Evolutionary conservation across 768 basidiomycete genomes (phyloP).

Genomic region (Termitomyces eurrhizus): DNA sequence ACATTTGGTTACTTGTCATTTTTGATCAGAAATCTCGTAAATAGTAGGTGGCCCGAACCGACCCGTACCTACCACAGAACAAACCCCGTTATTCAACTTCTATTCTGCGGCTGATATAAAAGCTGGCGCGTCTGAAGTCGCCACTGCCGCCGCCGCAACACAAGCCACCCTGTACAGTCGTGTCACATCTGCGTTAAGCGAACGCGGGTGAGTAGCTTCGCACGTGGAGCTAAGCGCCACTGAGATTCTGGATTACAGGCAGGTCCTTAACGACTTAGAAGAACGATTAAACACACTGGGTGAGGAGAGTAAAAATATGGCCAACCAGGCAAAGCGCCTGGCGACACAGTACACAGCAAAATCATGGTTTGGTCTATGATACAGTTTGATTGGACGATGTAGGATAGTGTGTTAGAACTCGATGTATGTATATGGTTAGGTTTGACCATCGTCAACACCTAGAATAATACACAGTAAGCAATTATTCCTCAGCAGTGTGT

Average conservation of each 20-base stretch:
- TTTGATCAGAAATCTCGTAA: not conserved
- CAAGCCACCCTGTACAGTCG: constrained; percentile 41
- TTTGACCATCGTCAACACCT: too few species aligned
- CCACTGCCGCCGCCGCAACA: constrained; percentile 20
- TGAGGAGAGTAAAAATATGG: constrained; percentile 63
- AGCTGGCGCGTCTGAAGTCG: constrained; percentile 14
- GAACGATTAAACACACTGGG: constrained; percentile 62
- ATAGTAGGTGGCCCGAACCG: constrained; percentile 66
- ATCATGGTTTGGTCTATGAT: constrained; percentile 56
- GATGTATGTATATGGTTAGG: too few species aligned
- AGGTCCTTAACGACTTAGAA: constrained; percentile 58
- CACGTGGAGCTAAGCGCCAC: not conserved
- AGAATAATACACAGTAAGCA: too few species aligned
- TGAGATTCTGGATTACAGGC: constrained; percentile 31
- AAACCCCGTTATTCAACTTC: not conserved
- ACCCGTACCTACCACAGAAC: constrained; percentile 40
- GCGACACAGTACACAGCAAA: constrained; percentile 62
- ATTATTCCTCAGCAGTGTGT: too few species aligned
- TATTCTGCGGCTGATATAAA: constrained; percentile 5
- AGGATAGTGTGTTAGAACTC: too few species aligned
- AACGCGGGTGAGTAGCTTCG: constrained; percentile 52
- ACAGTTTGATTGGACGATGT: not conserved
- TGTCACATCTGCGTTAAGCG: constrained; percentile 50
- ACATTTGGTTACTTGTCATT: not conserved
- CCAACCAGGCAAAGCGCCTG: constrained; percentile 61